Evolutionary conservation across 2,329 filamentous ascomycete species (phyloP), one percentile per base, ranked within the genome.

Genomic region (Sporothrix mexicana): DNA sequence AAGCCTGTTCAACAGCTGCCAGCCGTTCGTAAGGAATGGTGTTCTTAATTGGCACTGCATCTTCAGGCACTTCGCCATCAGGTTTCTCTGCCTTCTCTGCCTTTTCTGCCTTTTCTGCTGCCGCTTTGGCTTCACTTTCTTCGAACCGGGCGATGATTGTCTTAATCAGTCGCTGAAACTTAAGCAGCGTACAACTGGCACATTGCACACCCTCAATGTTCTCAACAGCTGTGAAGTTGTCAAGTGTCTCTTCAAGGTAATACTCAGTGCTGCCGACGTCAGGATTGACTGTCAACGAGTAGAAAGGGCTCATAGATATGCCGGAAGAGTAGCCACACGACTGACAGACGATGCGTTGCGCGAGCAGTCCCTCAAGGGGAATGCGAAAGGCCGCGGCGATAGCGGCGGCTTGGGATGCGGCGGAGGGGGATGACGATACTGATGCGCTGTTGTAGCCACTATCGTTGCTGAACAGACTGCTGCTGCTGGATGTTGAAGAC

Each of bases 191-290:
- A 81, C 96, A 99, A 78, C 95, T 97, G 17, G 91, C 88, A 80
- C 96, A 99, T 78, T 98, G 92, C 1, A 98, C 95, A 0, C 93
- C 94, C 76, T 94, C 90, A 73, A 99, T 97, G 1, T 88, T 86
- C 79, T 98, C 96, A 9, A 98, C 86, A 13, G 90, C 88, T 41
- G 93, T 96, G 79, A 95, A 97, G 25, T 94, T 90, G 79, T 97
- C 92, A 23, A 99, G 83, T 72, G 94, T 91, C 73, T 96, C 91
- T 73, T 90, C 90, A 0, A 98, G 83, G 74, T 94, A 88, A 78
- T 95, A 93, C 20, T 87, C 84, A 43, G 82, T 79, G 75, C 85
- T 86, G 66, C 87, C 86, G 5, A 86, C 83, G 0, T 92, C 93
- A 1, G 98, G 88, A 49, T 92, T 94, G 0, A 98, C 88, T 0